Evolutionary conservation across 495 filamentous ascomycete species (phyloP).

Genomic region (Beverwykella pulmonaria): DNA sequence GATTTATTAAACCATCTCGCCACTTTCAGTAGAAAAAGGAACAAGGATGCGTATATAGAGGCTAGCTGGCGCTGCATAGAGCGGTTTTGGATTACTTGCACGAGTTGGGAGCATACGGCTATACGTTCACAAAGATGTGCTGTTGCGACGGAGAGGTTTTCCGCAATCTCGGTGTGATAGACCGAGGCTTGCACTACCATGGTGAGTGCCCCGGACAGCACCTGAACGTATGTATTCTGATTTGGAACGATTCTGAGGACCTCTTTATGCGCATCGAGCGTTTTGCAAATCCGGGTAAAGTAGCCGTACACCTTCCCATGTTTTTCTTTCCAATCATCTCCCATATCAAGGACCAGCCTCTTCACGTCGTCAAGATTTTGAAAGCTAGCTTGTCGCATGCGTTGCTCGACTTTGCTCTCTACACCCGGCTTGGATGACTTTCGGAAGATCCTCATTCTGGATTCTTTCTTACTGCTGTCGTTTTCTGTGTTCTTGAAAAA

Average conservation of each 20-base stretch:
- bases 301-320: constrained; percentile 1
- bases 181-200: constrained; percentile 6
- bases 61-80: constrained; percentile 7
- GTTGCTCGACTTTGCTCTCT: not conserved
- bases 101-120: not conserved
- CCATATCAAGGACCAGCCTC: not conserved
- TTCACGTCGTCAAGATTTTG: constrained; percentile 1
- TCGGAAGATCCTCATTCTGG: not conserved
- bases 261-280: constrained; percentile 2
- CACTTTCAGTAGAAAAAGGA: not conserved
- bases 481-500: not conserved
- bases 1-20: constrained; percentile 7
- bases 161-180: constrained; percentile 10
- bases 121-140: constrained; percentile 3
- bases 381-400: not conserved
- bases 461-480: not conserved
- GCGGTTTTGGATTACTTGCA: not conserved
- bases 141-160: constrained; percentile 1
- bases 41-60: not conserved
- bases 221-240: not conserved
- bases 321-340: constrained; percentile 6
- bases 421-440: not conserved
- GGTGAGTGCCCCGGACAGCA: not conserved
- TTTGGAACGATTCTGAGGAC: constrained; percentile 1
- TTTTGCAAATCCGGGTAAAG: not conserved